phyloP scores from a whole-genome alignment of 2,329 filamentous ascomycete species.

The Fusarium piperis region DNA sequence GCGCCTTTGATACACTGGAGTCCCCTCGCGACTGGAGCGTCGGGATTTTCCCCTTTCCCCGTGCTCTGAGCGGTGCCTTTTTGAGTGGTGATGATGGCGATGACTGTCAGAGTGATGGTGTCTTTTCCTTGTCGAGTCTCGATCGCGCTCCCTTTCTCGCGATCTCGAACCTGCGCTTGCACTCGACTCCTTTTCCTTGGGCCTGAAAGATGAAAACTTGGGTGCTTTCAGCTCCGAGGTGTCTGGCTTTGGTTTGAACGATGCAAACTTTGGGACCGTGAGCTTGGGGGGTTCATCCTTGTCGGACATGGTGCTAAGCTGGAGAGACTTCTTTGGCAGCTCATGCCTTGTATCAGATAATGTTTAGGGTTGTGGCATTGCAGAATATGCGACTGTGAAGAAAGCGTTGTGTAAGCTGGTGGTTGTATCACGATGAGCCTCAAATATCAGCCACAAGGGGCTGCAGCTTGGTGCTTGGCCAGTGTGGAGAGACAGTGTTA shows the following conservation, averaged over 20 bases:
- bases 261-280: slow-evolving; percentile 74
- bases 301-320: slow-evolving; percentile 39
- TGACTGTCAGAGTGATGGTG: slow-evolving; percentile 27
- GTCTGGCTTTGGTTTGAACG: slow-evolving; percentile 64
- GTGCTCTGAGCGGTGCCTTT: slow-evolving; percentile 27
- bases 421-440: slow-evolving; percentile 3
- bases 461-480: neutral
- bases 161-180: slow-evolving; percentile 20
- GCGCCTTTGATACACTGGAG: slow-evolving; percentile 9
- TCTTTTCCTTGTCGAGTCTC: slow-evolving; percentile 32
- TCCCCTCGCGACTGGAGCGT: slow-evolving; percentile 5
- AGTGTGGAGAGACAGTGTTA: slow-evolving; percentile 6
- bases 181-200: slow-evolving; percentile 51
- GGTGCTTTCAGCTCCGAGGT: slow-evolving; percentile 52
- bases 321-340: neutral
- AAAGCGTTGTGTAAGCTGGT: slow-evolving; percentile 17
- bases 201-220: slow-evolving; percentile 79
- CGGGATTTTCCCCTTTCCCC: slow-evolving; percentile 14
- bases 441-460: slow-evolving; percentile 15
- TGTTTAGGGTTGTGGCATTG: neutral
- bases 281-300: slow-evolving; percentile 37
- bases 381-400: neutral
- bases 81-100: slow-evolving; percentile 28
- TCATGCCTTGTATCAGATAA: neutral
- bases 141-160: slow-evolving; percentile 33